Evolutionary conservation across 768 basidiomycete genomes (phyloP).

Genomic region (Russula dissimulans): DNA sequence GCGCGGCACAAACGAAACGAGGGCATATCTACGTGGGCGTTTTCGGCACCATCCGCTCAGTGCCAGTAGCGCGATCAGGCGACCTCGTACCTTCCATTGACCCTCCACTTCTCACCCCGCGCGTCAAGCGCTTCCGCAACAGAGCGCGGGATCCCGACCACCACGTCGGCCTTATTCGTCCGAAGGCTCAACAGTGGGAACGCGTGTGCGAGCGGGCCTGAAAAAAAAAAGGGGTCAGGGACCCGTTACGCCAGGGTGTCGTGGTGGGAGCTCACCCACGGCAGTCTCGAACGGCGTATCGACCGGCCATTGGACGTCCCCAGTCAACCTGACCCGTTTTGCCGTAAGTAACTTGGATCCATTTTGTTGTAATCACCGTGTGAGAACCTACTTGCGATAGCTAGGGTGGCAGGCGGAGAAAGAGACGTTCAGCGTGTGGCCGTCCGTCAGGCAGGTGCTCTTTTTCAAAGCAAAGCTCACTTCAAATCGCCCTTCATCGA

Average conservation of each 20-base stretch:
- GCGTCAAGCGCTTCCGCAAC: slow-evolving; percentile 59
- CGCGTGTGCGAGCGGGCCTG: slow-evolving; percentile 68
- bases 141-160: slow-evolving; percentile 67
- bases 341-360: not conserved
- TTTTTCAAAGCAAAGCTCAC: slow-evolving; percentile 39
- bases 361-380: not conserved
- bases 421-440: not conserved
- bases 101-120: slow-evolving; percentile 63
- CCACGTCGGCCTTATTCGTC: slow-evolving; percentile 94
- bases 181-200: slow-evolving; percentile 80
- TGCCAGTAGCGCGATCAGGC: too few species aligned
- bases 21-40: slow-evolving; percentile 6
- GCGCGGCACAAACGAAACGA: slow-evolving; percentile 8
- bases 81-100: slow-evolving; percentile 62
- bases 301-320: slow-evolving; percentile 82
- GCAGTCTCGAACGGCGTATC: slow-evolving; percentile 67
- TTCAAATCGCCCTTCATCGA: slow-evolving; percentile 75
- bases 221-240: not conserved
- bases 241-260: not conserved
- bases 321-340: slow-evolving; percentile 55
- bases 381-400: slow-evolving; percentile 66
- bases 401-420: slow-evolving; percentile 28
- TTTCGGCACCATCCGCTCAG: not conserved
- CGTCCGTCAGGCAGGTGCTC: not conserved
- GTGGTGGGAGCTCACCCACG: slow-evolving; percentile 41